Percentiles rank a stretch among this genome's conserved stretches.
Evolutionary conservation across 208 protist species (phyloP).

Genomic region (Trypanosoma theileri): DNA sequence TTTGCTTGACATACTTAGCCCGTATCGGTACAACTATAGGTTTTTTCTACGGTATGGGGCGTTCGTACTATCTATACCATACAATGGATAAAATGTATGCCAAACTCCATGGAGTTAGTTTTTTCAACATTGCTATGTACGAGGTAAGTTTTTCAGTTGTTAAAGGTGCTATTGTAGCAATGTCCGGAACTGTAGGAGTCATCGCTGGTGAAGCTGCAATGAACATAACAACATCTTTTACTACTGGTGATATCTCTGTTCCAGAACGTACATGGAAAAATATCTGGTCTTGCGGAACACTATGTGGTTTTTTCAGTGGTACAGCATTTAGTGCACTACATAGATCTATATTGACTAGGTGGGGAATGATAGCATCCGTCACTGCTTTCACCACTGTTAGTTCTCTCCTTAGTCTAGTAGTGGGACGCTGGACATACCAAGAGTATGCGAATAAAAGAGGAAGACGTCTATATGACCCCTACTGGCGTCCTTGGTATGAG

Average conservation of each 20-base stretch:
- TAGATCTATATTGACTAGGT: constrained; percentile 50
- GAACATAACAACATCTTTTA: constrained; percentile 27
- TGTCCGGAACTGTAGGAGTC: constrained; percentile 50
- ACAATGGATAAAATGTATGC: constrained; percentile 90
- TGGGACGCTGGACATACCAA: constrained; percentile 66
- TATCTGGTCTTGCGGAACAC: constrained; percentile 39
- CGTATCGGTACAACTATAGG: constrained; percentile 72
- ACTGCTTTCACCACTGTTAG: constrained; percentile 33
- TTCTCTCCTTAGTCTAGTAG: constrained; percentile 33
- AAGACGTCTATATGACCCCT: constrained; percentile 66
- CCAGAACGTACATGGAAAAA: constrained; percentile 71
- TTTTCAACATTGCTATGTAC: constrained; percentile 58
- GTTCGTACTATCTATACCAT: constrained; percentile 77
- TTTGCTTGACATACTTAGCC: constrained; percentile 56
- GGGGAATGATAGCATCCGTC: constrained; percentile 51
- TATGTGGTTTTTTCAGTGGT: constrained; percentile 49
- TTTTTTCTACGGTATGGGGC: constrained; percentile 72
- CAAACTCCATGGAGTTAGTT: constrained; percentile 79
- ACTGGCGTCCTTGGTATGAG: constrained; percentile 81
- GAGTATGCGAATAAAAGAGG: constrained; percentile 55
- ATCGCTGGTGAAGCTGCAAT: constrained; percentile 47
- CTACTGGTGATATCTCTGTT: constrained; percentile 35
- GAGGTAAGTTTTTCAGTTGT: constrained; percentile 62
- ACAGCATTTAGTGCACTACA: constrained; percentile 50
- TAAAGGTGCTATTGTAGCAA: constrained; percentile 55